Base-by-base conservation (phyloP, 2,329 filamentous ascomycete species). In the Beauveria asiatica region DNA sequence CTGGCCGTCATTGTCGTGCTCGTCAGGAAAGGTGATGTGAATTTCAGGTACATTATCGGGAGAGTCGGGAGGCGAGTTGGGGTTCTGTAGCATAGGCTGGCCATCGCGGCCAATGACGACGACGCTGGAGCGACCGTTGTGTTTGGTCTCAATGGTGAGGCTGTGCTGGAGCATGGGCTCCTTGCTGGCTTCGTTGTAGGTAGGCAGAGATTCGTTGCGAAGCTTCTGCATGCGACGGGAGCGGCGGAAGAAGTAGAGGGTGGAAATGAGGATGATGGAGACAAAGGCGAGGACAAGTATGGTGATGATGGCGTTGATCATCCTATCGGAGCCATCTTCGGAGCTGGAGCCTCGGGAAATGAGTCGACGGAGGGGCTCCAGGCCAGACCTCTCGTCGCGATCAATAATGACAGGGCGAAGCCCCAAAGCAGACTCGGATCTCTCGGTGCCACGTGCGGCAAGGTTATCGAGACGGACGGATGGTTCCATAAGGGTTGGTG, bases 21-120 rank as follows among this genome's bases (percentile, higher is more conserved):
- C 94, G 68, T 95, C 90, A 17, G 94, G 94, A 79, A 99, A 97
- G 41, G 94, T 97, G 74, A 99, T 96, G 75, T 92, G 91, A 69
- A 99, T 99, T 77, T 97, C 90, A 21, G 94, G 94, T 30, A 97
- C 83, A 66, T 89, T 88, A 74, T 84, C 90, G n/a, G 89, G 87
- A 50, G 88, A 90, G 67, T 88, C 79, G 23, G 92, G 89, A 17
- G 90, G 87, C 64, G 85, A 88, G 62, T 82, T 80, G 37, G 89
- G 88, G 74, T 89, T 89, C 65, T 86, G 82, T 66, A 93, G 84
- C 75, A 95, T 86, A 65, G 85, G 85, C 70, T 81, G 76, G 64
- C 87, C 85, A 75, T 94, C 91, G 73, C 90, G 87, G 68, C 89
- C 85, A 72, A 91, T 89, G 68, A 94, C 83, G 63, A 91, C 82